Conservation (phyloP, 164 flowering plant species). For the Tetrastigma voinierianum region DNA sequence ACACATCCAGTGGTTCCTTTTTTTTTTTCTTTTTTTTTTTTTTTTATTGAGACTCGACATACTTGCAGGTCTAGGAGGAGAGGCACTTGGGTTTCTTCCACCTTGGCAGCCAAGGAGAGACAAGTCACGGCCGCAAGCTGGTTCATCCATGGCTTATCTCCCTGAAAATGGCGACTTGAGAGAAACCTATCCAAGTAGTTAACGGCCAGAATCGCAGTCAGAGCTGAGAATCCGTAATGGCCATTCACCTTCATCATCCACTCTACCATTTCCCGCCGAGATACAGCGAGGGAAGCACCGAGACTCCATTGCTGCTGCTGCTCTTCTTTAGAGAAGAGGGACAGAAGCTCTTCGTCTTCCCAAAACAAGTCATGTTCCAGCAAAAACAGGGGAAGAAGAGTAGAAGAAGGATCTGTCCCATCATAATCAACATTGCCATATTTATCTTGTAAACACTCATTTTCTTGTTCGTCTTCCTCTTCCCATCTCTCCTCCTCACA, state of each 20-base stretch:
- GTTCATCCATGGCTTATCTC: constrained; percentile 62
- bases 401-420: neutral
- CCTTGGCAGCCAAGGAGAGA: constrained; percentile 70
- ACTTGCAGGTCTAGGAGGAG: constrained; percentile 66
- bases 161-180: constrained; percentile 25
- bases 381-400: constrained; percentile 18
- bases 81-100: constrained; percentile 66
- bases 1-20: too few relatives aligned
- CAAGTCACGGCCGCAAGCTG: constrained; percentile 66
- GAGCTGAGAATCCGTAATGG: constrained; percentile 40
- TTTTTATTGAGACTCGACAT: constrained; percentile 10
- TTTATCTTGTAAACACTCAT: constrained; percentile 7
- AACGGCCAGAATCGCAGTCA: constrained; percentile 45
- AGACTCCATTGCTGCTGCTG: neutral
- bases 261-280: constrained; percentile 41
- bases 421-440: neutral
- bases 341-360: constrained; percentile 51
- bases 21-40: neutral
- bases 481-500: constrained; percentile 42
- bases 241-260: constrained; percentile 54
- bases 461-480: constrained; percentile 26
- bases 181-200: constrained; percentile 57
- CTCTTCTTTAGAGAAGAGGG: constrained; percentile 44
- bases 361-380: constrained; percentile 44
- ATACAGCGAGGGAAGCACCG: neutral